These are phyloP conservation scores for Aspergillus sp. DNA, from an alignment of 2,329 filamentous ascomycete genomes.

Conservation along the genomic window DNA sequence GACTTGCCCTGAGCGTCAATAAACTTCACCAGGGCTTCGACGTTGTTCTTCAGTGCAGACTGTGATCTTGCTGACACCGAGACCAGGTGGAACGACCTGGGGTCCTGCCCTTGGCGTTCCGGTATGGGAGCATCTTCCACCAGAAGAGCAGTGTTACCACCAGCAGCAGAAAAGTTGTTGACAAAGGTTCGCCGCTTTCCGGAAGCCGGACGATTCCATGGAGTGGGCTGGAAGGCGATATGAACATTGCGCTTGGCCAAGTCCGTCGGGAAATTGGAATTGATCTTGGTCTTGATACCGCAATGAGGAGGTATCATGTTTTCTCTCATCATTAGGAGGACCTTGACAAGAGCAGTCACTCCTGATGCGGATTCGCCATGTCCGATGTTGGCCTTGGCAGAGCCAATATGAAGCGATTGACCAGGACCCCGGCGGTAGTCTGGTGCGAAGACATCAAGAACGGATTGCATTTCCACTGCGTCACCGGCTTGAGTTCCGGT, in stretches of 20 bases:
- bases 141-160: constrained; percentile 69
- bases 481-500: constrained; percentile 84
- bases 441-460: constrained; percentile 66
- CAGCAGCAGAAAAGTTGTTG: constrained; percentile 72
- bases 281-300: constrained; percentile 47
- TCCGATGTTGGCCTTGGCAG: constrained; percentile 66
- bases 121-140: constrained; percentile 61
- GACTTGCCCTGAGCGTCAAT: constrained; percentile 32
- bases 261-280: constrained; percentile 49
- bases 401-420: constrained; percentile 60
- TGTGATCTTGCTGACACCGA: constrained; percentile 56
- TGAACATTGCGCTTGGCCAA: constrained; percentile 45
- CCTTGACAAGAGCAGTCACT: constrained; percentile 41
- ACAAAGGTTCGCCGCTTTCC: constrained; percentile 49
- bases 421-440: constrained; percentile 40
- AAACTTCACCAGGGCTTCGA: constrained; percentile 56
- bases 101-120: constrained; percentile 43
- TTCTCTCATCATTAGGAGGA: constrained; percentile 42
- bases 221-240: constrained; percentile 50
- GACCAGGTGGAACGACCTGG: constrained; percentile 59
- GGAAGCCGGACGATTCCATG: constrained; percentile 35
- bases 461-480: constrained; percentile 77
- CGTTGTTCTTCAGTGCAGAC: constrained; percentile 53
- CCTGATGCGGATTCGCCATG: constrained; percentile 66
- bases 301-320: constrained; percentile 36